Evolutionary conservation across 2,329 filamentous ascomycete genomes (phyloP), one percentile per base, ranked within the genome.

Genomic region (Coleophoma cylindrospora): DNA sequence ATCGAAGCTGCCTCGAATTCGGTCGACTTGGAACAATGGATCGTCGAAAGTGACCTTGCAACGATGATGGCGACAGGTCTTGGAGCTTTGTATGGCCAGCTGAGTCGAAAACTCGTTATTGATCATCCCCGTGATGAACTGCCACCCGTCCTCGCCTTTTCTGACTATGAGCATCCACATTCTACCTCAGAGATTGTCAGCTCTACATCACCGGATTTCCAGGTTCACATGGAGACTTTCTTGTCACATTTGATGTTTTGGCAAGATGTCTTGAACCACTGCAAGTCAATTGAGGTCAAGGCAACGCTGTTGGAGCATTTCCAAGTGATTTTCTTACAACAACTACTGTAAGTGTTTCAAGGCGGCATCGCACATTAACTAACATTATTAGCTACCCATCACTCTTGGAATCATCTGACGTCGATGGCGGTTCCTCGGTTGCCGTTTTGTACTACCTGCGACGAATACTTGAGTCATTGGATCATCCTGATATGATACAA

Each of bases 191-290:
- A 89, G 62, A 80, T 91, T 57, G 81, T 90, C 61, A 84, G 82
- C 69, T 84, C 89, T 45, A 85, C 87, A 65, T 84, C 86, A 3
- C 74, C 79, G 1, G 83, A 90, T 52, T 91, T 95, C 55, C 87
- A 89, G 61, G 80, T 83, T n/a, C 89, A 96, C 61, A 81, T 97
- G 63, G 85, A 92, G 49, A 95, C 91, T 0, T 99, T 99, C 63
- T 76, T 99, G 40, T 96, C 94, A 1, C 95, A 97, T 64, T 77
- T 99, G 45, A 75, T 95, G 6, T 99, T 99, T 65, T 99, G 94
- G 94, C 94, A 99, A 70, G 94, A 99, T 67, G 91, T 96, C 34
- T 74, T 99, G 53, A 94, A 97, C 66, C 92, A 97, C 68, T 99
- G 94, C 71, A 84, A 85, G 61, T 97, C 92, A 3, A 76, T 84